A percentile compares a stretch with the other conserved stretches of the same genome.
phyloP scores from a whole-genome alignment of 2,329 filamentous ascomycete species.

The Nemania serpens region DNA sequence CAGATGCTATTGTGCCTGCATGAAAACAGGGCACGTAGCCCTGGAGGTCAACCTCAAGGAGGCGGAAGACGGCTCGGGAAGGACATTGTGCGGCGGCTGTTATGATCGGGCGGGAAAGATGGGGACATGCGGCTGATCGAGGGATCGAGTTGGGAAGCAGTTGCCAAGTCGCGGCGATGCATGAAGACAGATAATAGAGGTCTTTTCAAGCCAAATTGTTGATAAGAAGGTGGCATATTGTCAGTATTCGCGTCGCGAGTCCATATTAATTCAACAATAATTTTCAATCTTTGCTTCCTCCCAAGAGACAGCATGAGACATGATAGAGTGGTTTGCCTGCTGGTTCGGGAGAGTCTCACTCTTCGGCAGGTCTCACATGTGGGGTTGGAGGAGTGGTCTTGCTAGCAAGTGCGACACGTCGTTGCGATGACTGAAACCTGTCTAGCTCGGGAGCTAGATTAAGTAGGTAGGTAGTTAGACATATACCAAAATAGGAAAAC shows the following conservation, averaged over 20 bases:
- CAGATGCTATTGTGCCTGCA: slow-evolving; percentile 11
- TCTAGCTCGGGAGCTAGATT: too few relatives aligned
- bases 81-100: slow-evolving; percentile 26
- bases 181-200: background rate
- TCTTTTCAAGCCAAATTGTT: background rate
- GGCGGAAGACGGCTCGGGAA: slow-evolving; percentile 3
- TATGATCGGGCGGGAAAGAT: slow-evolving; percentile 12
- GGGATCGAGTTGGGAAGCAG: background rate
- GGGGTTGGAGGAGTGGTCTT: too few relatives aligned
- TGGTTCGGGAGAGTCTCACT: too few relatives aligned
- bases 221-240: background rate
- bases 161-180: too few relatives aligned
- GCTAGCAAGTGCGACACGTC: too few relatives aligned
- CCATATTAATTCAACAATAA: background rate
- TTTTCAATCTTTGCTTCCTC: too few relatives aligned
- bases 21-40: background rate
- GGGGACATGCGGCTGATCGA: slow-evolving; percentile 19
- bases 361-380: too few relatives aligned
- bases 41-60: background rate
- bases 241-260: background rate
- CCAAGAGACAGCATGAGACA: too few relatives aligned
- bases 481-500: slow-evolving; percentile 12
- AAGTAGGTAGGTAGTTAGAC: too few relatives aligned
- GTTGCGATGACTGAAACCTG: too few relatives aligned
- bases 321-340: too few relatives aligned